Evolutionary conservation across 768 basidiomycete species (phyloP).

Genomic region (Agrocybe praecox): DNA sequence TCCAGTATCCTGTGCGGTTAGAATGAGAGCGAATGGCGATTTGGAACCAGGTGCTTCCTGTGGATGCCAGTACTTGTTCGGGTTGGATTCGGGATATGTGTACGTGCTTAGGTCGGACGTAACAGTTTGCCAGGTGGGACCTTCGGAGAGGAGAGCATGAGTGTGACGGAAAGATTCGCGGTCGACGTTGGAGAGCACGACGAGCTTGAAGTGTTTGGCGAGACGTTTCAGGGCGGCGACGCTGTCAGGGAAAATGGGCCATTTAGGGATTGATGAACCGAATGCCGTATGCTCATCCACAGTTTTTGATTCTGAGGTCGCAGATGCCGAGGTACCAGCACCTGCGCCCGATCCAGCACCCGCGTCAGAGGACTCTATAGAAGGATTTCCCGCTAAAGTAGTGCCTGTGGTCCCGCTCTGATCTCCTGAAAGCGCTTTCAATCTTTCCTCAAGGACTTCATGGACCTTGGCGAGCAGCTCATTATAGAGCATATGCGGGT

Average conservation of each 20-base stretch:
- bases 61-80: slow-evolving; percentile 44
- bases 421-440: slow-evolving; percentile 32
- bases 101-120: slow-evolving; percentile 25
- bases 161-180: slow-evolving; percentile 62
- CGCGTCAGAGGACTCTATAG: slow-evolving; percentile 5
- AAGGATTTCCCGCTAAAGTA: not conserved
- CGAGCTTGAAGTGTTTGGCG: slow-evolving; percentile 64
- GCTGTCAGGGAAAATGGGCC: slow-evolving; percentile 73
- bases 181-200: slow-evolving; percentile 80
- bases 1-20: slow-evolving; percentile 75
- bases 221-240: slow-evolving; percentile 58
- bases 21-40: slow-evolving; percentile 65
- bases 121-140: slow-evolving; percentile 22
- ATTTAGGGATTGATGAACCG: slow-evolving; percentile 59
- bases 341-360: slow-evolving; percentile 10
- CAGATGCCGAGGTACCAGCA: slow-evolving; percentile 16
- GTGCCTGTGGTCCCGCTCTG: not conserved
- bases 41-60: slow-evolving; percentile 40
- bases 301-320: slow-evolving; percentile 3
- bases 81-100: slow-evolving; percentile 33
- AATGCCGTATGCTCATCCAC: slow-evolving; percentile 46
- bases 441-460: slow-evolving; percentile 36
- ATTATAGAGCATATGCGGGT: slow-evolving; percentile 61
- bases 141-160: slow-evolving; percentile 54
- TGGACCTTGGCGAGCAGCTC: slow-evolving; percentile 58